Conservation (phyloP, 1,284 basidiomycete genomes). For the Nidula niveotomentosa region DNA sequence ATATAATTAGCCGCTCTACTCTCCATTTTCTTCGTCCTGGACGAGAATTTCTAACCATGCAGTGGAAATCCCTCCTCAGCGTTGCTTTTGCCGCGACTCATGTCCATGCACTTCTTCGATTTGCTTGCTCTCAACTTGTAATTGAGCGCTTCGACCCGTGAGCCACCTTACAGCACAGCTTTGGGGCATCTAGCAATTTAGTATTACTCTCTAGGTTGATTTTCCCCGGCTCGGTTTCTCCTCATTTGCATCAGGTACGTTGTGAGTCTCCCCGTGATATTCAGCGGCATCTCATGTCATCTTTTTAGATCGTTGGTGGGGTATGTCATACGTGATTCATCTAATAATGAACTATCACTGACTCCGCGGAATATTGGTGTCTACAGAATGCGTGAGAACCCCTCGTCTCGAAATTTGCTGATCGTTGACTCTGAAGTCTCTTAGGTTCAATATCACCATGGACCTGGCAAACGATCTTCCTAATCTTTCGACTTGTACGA, state of each 20-base stretch:
- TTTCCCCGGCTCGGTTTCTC: conserved; percentile 11
- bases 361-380: background rate
- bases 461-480: conserved; percentile 10
- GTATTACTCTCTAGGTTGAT: conserved; percentile 8
- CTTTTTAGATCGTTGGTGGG: conserved; percentile 6
- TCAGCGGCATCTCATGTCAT: background rate
- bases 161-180: background rate
- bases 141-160: conserved; percentile 18
- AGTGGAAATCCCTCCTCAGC: background rate
- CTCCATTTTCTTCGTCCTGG: background rate
- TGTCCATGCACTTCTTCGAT: conserved; percentile 14
- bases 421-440: background rate
- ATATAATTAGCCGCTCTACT: too few species aligned
- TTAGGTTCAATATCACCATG: conserved; percentile 16
- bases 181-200: background rate
- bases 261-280: background rate
- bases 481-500: conserved; percentile 16
- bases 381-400: background rate
- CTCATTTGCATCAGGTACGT: conserved; percentile 15
- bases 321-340: background rate
- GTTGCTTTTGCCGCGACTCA: conserved; percentile 3
- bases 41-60: background rate
- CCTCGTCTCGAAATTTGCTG: background rate
- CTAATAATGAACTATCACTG: background rate
- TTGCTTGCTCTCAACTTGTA: conserved; percentile 17